These are phyloP conservation scores for Nicotiana tabacum DNA, from an alignment of 257 asterid genomes.

Conservation along the genomic window DNA sequence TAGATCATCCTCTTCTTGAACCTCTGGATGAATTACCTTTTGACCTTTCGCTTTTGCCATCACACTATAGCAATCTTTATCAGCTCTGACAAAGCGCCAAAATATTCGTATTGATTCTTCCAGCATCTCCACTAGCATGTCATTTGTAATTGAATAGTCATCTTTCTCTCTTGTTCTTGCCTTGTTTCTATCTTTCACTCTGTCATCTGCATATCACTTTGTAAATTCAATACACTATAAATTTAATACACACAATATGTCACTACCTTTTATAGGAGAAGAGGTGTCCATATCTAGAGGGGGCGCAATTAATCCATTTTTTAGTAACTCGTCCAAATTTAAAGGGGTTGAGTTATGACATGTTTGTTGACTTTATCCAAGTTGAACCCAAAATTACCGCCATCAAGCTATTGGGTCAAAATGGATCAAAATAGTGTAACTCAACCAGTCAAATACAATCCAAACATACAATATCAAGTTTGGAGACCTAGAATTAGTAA, in stretches of 20 bases:
- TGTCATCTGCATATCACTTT: constrained; percentile 51
- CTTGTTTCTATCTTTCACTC: constrained; percentile 39
- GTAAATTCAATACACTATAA: background rate
- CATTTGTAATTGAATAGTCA: constrained; percentile 57
- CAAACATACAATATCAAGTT: too few species aligned
- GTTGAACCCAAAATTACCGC: too few species aligned
- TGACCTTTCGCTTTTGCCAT: constrained; percentile 26
- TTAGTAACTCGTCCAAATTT: too few species aligned
- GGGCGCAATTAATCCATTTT: too few species aligned
- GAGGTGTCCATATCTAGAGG: too few species aligned
- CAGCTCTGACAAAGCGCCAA: constrained; percentile 79
- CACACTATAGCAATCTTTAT: constrained; percentile 47
- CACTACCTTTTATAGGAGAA: constrained; percentile 32
- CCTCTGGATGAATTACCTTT: constrained; percentile 36
- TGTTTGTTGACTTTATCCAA: too few species aligned
- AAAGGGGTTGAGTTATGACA: too few species aligned
- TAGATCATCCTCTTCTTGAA: constrained; percentile 40
- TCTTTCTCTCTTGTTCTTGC: constrained; percentile 29
- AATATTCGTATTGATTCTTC: constrained; percentile 91
- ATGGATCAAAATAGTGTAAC: too few species aligned
- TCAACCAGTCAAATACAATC: too few species aligned
- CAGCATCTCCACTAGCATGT: constrained; percentile 68
- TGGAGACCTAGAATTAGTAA: too few species aligned
- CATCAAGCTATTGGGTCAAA: too few species aligned
- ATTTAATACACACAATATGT: background rate